Evolutionary conservation across 345 rosid genomes (phyloP), one percentile per base, ranked within the genome.

Genomic region (Crucihimalaya himalaica): DNA sequence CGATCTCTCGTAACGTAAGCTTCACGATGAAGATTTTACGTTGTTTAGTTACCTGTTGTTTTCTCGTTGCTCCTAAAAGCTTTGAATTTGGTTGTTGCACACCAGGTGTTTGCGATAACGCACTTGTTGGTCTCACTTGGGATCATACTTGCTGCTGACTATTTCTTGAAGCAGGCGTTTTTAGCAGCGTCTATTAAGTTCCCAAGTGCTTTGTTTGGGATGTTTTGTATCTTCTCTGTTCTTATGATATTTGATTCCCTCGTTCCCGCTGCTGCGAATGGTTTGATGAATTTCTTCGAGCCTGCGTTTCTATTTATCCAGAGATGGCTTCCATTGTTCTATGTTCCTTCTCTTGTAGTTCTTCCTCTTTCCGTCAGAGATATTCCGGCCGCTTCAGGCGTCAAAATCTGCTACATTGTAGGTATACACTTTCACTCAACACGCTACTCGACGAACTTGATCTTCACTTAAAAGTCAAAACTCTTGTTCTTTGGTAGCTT

Each of bases 301-400:
- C 98, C 96, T 12, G 96, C 91, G 8, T 79, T 93, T 67, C 23
- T 88, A 52, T 93, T 93, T 80, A 91, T 93, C 27, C 97, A 93
- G 45, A 89, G 96, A 84, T 93, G 97, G 97, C 92, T 93, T 73
- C 98, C 98, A 0, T 75, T 91, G 89, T 93, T 93, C 80, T 93
- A 93, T 28, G 97, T 93, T 54, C 98, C 98, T 34, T 89, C 91
- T 16, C 81, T 93, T 65, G 98, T 93, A 12, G 91, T 91, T 54
- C 79, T 93, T 81, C 98, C 98, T 5, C 92, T 93, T 51, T 87
- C 97, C 32, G 91, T 91, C 60, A 85, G 82, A 68, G 98, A 91
- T 66, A 93, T 93, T 62, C 98, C 98, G 7, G 86, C 98, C 5
- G 92, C 96, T 81, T 91, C 98, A 0, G 98, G 96, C 8, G 59